A percentile compares a stretch with the other conserved stretches of the same genome.
These are phyloP conservation scores for Exophiala bonariae DNA, from an alignment of 2,329 filamentous ascomycete species.

Conservation along the genomic window DNA sequence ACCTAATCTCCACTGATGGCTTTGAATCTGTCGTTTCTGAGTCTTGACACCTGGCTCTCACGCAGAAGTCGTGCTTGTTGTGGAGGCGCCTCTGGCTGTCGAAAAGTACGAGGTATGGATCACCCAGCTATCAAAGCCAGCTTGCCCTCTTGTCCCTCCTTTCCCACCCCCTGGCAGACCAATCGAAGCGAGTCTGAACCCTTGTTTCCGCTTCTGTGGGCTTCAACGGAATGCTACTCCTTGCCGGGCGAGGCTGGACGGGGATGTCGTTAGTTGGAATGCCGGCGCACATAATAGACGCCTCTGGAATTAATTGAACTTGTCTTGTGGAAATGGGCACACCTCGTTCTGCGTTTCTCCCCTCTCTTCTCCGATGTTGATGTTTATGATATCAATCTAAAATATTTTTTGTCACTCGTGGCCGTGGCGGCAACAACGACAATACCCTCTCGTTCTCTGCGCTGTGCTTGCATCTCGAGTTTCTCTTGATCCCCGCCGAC, in stretches of 20 bases:
- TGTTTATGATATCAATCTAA: constrained; percentile 18
- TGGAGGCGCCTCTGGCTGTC: too few relatives aligned
- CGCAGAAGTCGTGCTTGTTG: too few relatives aligned
- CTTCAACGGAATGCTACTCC: constrained; percentile 3
- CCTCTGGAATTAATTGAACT: constrained; percentile 6
- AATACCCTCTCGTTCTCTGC: too few relatives aligned
- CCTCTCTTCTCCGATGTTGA: constrained; percentile 1
- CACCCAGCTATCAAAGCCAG: neutral
- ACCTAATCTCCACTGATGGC: too few relatives aligned
- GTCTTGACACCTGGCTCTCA: too few relatives aligned
- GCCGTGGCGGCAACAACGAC: neutral
- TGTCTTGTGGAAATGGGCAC: too few relatives aligned
- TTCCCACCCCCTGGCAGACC: neutral
- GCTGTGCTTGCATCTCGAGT: too few relatives aligned
- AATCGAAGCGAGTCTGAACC: neutral
- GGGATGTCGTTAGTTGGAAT: constrained; percentile 12
- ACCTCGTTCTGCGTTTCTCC: neutral
- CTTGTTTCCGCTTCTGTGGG: too few relatives aligned
- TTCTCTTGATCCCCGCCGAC: too few relatives aligned
- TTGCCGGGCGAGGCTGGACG: constrained; percentile 13
- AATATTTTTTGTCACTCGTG: constrained; percentile 7
- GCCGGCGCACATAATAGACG: constrained; percentile 10
- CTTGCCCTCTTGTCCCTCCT: neutral
- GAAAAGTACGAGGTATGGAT: too few relatives aligned
- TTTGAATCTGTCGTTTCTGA: too few relatives aligned